phyloP scores from a whole-genome alignment of 2,329 filamentous ascomycete genomes.

The Pseudohalonectria lignicola region DNA sequence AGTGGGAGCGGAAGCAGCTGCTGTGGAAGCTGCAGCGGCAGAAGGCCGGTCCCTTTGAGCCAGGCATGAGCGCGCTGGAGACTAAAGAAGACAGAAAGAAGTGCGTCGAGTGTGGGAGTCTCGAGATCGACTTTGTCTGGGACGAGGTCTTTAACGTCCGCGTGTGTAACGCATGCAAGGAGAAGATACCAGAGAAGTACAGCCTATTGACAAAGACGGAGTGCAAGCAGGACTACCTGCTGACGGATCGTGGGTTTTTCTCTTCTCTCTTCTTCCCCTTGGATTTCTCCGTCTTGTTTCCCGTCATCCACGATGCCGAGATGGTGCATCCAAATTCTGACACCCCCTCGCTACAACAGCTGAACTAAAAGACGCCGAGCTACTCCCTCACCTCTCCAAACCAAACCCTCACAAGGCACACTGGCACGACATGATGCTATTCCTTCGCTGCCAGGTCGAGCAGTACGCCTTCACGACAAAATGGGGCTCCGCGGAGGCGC shows the following conservation, averaged over 20 bases:
- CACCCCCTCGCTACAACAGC: constrained; percentile 43
- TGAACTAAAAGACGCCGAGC: constrained; percentile 77
- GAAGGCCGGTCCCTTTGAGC: constrained; percentile 78
- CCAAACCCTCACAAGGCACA: constrained; percentile 94
- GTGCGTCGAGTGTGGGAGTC: constrained; percentile 70
- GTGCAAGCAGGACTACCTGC: constrained; percentile 84
- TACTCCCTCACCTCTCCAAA: constrained; percentile 77
- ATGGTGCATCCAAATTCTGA: too few species aligned
- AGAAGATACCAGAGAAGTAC: constrained; percentile 84
- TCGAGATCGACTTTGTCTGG: constrained; percentile 95
- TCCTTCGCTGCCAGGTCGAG: constrained; percentile 86
- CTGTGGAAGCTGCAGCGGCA: constrained; percentile 60
- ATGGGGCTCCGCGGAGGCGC: constrained; percentile 77
- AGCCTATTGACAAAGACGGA: constrained; percentile 94
- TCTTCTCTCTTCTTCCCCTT: not conserved
- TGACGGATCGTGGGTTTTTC: constrained; percentile 67
- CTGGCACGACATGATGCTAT: constrained; percentile 99
- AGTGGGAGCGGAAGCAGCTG: constrained; percentile 82
- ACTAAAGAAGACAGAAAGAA: constrained; percentile 55
- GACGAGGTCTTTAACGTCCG: constrained; percentile 68
- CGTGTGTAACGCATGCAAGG: constrained; percentile 79
- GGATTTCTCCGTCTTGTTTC: too few species aligned
- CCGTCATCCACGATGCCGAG: too few species aligned
- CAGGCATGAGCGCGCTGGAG: constrained; percentile 65
- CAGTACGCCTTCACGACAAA: constrained; percentile 83